These are phyloP conservation scores for Mortierella sp. DNA, from an alignment of 371 early-diverging fungal species.

Conservation along the genomic window DNA sequence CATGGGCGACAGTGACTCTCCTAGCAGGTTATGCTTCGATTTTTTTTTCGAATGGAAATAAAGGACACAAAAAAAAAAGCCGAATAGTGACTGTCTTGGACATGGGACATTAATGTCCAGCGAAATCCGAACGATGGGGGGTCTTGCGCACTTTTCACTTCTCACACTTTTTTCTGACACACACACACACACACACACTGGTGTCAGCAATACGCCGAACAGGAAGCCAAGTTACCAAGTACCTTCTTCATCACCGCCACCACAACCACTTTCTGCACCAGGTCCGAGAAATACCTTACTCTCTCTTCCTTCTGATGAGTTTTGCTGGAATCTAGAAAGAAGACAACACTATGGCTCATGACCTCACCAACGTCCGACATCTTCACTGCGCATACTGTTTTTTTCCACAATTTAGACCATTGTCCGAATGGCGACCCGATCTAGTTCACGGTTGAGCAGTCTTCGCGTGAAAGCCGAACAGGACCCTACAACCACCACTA, in stretches of 20 bases:
- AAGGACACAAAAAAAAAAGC: neutral
- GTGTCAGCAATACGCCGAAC: neutral
- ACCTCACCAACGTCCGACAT: neutral
- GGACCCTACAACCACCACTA: neutral
- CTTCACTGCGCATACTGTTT: neutral
- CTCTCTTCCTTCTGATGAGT: neutral
- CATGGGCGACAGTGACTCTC: neutral
- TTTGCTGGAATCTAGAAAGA: neutral
- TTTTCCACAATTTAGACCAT: neutral
- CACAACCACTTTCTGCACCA: neutral
- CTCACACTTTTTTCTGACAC: neutral
- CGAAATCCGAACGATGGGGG: neutral
- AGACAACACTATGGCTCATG: neutral
- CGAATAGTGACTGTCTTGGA: neutral
- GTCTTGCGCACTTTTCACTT: neutral
- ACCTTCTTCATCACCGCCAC: neutral
- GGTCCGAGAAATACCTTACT: neutral
- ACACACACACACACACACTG: neutral
- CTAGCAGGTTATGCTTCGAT: no score
- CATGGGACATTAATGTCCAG: neutral
- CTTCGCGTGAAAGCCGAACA: slow-evolving; percentile 25
- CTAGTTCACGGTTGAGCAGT: slow-evolving; percentile 37
- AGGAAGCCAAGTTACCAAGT: neutral
- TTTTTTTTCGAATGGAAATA: neutral
- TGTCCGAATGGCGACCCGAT: slow-evolving; percentile 40